Base-by-base conservation (phyloP, 768 basidiomycete species). In the Lactarius hengduanensis region DNA sequence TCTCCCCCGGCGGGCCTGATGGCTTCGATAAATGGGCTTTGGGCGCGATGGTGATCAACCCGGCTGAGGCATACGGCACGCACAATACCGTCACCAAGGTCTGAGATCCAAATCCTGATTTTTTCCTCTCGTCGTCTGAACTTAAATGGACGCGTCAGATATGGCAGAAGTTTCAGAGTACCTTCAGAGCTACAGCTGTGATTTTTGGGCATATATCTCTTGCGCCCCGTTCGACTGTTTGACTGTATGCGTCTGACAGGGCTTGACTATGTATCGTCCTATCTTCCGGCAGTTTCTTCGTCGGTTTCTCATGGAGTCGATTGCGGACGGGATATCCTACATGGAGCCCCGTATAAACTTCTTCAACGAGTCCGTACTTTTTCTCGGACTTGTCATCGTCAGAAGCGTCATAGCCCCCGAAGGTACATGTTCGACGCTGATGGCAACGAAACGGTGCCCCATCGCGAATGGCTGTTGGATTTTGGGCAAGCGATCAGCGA, bases 291-390 rank as follows among this genome's bases (percentile, higher is more conserved):
- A 83, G 64, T 91, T 89, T 73, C 78, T 91, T 57, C 79, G 83
- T 30, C 79, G 86, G 65, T 89, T 91, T 73, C 78, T 93, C 62
- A 73, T 79, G 32, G 79, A 84, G 38, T 86, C 83, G 0, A 81
- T 90, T 18, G 84, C 82, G 34, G 91, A 93, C 71, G 89, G 89
- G 0, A 84, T 92, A 45, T 87, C 80, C 2, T 92, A 92, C 72
- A 74, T 86, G 13, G 91, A 92, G 76, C 80, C 82, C 13, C 82
- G 90, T 40, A 80, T 91, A 55, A 87, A 87, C 74, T 91, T 92
- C 72, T 74, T 79, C 50, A 71, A 75, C 66, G 85, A 82, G 88
- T 89, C 67, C n/a, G 66, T 59, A 10, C 34, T 36, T 26, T 28
- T 50, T 20, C 47, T 16, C 43, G 38, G 20, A 18, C 38, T 15